Percentiles rank a stretch among this genome's conserved stretches.
Conservation (phyloP, 1,284 basidiomycete genomes). For the Peniophora sp. region DNA sequence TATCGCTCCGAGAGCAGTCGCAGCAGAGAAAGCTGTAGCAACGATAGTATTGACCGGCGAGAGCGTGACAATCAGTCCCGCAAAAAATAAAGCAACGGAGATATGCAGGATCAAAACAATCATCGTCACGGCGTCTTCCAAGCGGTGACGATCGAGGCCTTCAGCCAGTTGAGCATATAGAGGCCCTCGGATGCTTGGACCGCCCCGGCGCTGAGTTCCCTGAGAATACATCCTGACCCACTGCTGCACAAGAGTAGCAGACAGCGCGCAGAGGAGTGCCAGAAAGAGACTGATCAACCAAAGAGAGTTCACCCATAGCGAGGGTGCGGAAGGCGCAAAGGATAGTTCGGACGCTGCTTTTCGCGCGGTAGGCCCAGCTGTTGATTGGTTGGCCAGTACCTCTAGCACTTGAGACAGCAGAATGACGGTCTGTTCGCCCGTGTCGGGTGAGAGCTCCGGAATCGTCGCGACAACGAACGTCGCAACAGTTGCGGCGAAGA, state of each 20-base stretch:
- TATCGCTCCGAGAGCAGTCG: not conserved
- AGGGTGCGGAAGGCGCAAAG: not conserved
- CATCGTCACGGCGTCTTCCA: not conserved
- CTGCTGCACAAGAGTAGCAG: slow-evolving; percentile 6
- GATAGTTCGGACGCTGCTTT: not conserved
- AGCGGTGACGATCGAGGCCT: slow-evolving; percentile 3
- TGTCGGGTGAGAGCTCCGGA: slow-evolving; percentile 7
- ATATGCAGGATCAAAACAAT: slow-evolving; percentile 5
- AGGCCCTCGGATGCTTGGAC: slow-evolving; percentile 2
- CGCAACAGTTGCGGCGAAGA: slow-evolving; percentile 16
- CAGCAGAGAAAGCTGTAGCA: not conserved
- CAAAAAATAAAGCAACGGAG: slow-evolving; percentile 7
- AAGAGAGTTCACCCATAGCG: slow-evolving; percentile 5
- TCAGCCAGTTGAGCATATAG: slow-evolving; percentile 4
- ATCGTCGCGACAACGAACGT: slow-evolving; percentile 12
- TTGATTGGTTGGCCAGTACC: not conserved
- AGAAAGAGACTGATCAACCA: slow-evolving; percentile 7
- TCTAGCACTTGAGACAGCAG: slow-evolving; percentile 2
- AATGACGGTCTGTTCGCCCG: slow-evolving; percentile 4
- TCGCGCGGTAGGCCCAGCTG: not conserved
- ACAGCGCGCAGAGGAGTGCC: slow-evolving; percentile 6
- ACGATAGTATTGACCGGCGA: not conserved
- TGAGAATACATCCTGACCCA: slow-evolving; percentile 7
- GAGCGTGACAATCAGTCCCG: slow-evolving; percentile 4
- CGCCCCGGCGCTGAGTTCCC: slow-evolving; percentile 1